Evolutionary conservation across 768 basidiomycete genomes (phyloP).

Genomic region (Mycena amicta): DNA sequence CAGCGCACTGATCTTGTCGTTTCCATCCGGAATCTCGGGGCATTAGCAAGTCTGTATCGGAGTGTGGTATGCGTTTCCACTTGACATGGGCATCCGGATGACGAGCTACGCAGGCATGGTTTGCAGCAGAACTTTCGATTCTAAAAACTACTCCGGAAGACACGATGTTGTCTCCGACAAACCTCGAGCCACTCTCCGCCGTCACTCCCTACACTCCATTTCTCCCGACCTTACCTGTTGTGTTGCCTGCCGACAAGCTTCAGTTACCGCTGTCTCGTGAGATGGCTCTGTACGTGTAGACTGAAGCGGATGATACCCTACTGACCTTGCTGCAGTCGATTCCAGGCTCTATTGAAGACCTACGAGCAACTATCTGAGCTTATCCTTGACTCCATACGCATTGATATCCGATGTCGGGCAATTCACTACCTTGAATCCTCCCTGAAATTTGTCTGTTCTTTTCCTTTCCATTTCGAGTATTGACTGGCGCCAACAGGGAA

Average conservation of each 20-base stretch:
- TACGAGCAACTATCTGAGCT: conserved; percentile 88
- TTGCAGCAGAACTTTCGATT: conserved; percentile 67
- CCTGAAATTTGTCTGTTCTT: conserved; percentile 64
- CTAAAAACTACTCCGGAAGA: conserved; percentile 69
- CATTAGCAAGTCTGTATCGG: conserved; percentile 78
- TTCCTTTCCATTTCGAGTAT: conserved; percentile 7
- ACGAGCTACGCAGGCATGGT: conserved; percentile 70
- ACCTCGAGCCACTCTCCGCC: conserved; percentile 54
- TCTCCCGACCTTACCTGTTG: conserved; percentile 43
- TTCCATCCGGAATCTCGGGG: conserved; percentile 71
- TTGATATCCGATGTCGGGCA: conserved; percentile 84
- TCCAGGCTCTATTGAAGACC: conserved; percentile 87
- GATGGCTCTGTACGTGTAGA: conserved; percentile 76
- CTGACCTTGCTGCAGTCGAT: conserved; percentile 61
- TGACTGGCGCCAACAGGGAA: conserved; percentile 58
- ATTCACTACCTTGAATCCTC: conserved; percentile 82
- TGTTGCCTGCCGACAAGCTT: conserved; percentile 49
- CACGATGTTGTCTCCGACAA: conserved; percentile 48
- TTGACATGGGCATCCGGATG: conserved; percentile 2
- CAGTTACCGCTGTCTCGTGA: conserved; percentile 80
- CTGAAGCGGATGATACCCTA: not conserved
- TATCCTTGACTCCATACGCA: conserved; percentile 83
- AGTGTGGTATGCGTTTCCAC: conserved; percentile 68
- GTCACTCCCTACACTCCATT: conserved; percentile 49
- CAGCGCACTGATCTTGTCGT: conserved; percentile 66